Conservation (phyloP, 2,329 filamentous ascomycete species). For the Apiospora aurea region DNA sequence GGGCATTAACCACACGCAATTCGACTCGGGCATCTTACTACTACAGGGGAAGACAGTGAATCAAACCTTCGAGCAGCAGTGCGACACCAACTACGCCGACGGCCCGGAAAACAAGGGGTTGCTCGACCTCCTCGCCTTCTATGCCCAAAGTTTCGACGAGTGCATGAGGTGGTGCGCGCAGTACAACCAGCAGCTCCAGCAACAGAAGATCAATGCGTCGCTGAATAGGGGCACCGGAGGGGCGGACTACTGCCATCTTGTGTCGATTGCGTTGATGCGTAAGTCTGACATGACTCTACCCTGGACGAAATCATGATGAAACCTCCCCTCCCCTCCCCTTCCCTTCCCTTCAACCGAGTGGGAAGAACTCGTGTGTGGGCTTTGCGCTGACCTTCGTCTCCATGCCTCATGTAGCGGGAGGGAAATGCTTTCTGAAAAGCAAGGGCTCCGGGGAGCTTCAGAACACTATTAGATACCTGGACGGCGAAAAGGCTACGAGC, state of each 20-base stretch:
- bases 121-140: slow-evolving; percentile 25
- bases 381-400: background rate
- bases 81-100: background rate
- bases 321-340: too few species aligned
- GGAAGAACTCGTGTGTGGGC: background rate
- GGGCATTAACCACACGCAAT: background rate
- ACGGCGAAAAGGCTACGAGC: too few species aligned
- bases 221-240: too few species aligned
- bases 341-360: too few species aligned
- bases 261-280: background rate
- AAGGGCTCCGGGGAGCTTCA: background rate
- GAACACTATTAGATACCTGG: background rate
- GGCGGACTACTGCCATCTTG: too few species aligned
- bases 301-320: too few species aligned
- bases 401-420: background rate
- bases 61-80: background rate
- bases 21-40: background rate
- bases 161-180: background rate
- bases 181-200: background rate
- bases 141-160: background rate
- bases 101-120: background rate
- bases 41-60: background rate
- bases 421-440: background rate
- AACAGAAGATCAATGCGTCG: too few species aligned
- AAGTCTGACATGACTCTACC: background rate